These are phyloP conservation scores for Grifola frondosa DNA, from an alignment of 1,284 basidiomycete genomes.

Conservation along the genomic window DNA sequence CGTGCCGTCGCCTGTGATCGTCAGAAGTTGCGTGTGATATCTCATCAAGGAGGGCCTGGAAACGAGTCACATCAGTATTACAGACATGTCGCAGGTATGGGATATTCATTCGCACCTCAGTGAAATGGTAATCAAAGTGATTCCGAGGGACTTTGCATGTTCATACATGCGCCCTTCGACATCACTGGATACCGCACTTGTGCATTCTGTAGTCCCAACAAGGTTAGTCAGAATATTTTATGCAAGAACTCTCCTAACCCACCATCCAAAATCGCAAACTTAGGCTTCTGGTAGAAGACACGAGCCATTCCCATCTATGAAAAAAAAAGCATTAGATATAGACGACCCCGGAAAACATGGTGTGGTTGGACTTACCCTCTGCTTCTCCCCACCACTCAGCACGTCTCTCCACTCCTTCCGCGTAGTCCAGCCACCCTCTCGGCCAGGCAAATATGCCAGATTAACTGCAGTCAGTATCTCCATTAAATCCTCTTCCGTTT, in stretches of 20 bases:
- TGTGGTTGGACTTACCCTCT: conserved; percentile 56
- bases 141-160: conserved; percentile 87
- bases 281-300: conserved; percentile 82
- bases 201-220: conserved; percentile 67
- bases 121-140: conserved; percentile 92
- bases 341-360: neutral
- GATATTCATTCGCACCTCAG: conserved; percentile 48
- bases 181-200: conserved; percentile 94
- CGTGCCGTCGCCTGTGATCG: conserved; percentile 65
- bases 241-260: conserved; percentile 22
- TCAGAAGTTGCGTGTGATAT: conserved; percentile 83
- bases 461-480: conserved; percentile 79
- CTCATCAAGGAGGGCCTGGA: conserved; percentile 73
- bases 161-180: conserved; percentile 97
- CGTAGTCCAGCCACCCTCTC: conserved; percentile 89
- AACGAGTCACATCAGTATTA: neutral
- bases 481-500: conserved; percentile 70
- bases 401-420: conserved; percentile 97
- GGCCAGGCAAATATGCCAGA: conserved; percentile 80
- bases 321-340: neutral
- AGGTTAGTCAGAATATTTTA: neutral
- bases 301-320: conserved; percentile 82
- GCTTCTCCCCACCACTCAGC: conserved; percentile 93
- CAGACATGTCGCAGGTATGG: neutral
- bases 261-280: conserved; percentile 77